These are phyloP conservation scores for Phytophthora multivora DNA, from an alignment of 352 stramenopile genomes.

Conservation along the genomic window DNA sequence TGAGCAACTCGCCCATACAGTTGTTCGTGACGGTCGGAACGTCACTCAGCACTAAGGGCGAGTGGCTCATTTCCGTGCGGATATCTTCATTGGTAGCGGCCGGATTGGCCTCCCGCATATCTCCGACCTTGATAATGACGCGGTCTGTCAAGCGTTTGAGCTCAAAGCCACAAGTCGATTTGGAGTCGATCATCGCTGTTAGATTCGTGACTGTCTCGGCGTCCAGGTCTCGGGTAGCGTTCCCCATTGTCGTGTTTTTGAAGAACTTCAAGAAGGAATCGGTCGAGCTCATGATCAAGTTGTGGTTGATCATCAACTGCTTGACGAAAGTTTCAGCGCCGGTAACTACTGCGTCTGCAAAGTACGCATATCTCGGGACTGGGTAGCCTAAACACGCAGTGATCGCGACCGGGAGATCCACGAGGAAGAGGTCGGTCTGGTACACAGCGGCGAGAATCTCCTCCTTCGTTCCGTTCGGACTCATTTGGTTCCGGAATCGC, in stretches of 20 bases:
- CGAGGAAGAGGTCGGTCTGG: constrained; percentile 62
- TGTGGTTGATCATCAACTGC: constrained; percentile 45
- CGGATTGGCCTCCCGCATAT: constrained; percentile 36
- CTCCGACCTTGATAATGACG: constrained; percentile 44
- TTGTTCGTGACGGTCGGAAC: constrained; percentile 49
- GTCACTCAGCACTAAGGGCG: constrained; percentile 49
- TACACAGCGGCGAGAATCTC: constrained; percentile 49
- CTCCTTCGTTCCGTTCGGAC: constrained; percentile 52
- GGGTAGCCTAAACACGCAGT: constrained; percentile 53
- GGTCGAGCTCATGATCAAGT: constrained; percentile 43
- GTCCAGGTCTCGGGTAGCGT: constrained; percentile 30
- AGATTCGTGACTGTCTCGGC: constrained; percentile 30
- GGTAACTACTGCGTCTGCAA: constrained; percentile 38
- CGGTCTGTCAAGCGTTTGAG: constrained; percentile 54
- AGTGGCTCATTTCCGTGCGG: constrained; percentile 44
- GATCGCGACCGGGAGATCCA: constrained; percentile 58
- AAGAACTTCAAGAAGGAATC: constrained; percentile 44
- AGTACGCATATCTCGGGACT: constrained; percentile 25
- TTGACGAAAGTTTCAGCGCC: constrained; percentile 41
- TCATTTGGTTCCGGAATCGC: constrained; percentile 37
- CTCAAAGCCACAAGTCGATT: constrained; percentile 44
- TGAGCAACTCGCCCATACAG: constrained; percentile 45
- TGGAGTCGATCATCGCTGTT: constrained; percentile 41
- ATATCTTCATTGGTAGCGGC: constrained; percentile 43
- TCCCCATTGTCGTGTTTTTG: constrained; percentile 21